Base-by-base conservation (phyloP, 83 land plant genomes). In the Isoetes engelmannii region DNA sequence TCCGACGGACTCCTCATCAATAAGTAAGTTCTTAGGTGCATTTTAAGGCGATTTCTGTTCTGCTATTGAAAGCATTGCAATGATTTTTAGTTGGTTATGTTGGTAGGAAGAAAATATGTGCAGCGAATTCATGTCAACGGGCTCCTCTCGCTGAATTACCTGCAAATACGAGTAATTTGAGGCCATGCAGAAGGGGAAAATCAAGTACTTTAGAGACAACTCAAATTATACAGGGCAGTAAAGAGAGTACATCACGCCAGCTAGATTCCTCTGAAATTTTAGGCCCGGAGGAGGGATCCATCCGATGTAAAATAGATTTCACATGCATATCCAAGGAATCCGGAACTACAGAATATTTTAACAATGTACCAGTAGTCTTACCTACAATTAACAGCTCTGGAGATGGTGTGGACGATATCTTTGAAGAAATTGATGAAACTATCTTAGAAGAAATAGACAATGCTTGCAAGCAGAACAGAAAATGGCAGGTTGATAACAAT, bases 381-480 rank as follows among this genome's bases (percentile, higher is more conserved):
- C 48, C 63, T 48, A 37, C 45, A 41, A 67, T 43, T 8, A 13
- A 53, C 44, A 12, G 8, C 5, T 41, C 18, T 0, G 13, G 15
- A 47, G 55, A 48, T 63, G 54, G 53, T 54, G 4, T 43, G 41
- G 47, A 15, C 51, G 54, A 51, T 0, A 6, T 28, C 41, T 47
- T 57, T 65, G 85, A 82, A 47, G 90, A 89, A 47, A 69, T 87
- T 67, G 86, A 87, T 77, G 91, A 83, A 43, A 61, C 71, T 1
- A 15, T 83, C n/a, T 70, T 84, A 61, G 74, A 74, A 66, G 74
- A 84, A 69, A 81, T 89, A 45, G 95, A 87, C 74, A 75, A 72
- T 28, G 46, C 87, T 9, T 87, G 86, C 55, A 83, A 79, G 47
- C 76, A 74, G 60, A 65, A 64, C 1, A 28, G 37, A 28, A 28